These are phyloP conservation scores for Rosa hybrid DNA, from an alignment of 331 rosid genomes.

Conservation along the genomic window DNA sequence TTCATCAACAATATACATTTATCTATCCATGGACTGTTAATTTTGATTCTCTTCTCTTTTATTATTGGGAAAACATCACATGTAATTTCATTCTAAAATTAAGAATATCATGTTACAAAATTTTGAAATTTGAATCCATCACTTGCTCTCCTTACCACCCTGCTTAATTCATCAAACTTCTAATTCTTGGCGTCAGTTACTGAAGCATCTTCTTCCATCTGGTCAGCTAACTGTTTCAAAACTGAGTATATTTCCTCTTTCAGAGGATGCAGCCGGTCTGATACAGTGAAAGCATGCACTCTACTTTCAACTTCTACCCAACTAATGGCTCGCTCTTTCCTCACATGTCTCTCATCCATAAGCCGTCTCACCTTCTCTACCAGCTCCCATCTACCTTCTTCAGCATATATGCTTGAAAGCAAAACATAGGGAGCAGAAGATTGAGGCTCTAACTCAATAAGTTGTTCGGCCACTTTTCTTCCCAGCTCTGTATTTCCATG, in stretches of 20 bases:
- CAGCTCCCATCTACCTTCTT: neutral
- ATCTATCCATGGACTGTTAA: no score
- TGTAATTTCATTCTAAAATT: no score
- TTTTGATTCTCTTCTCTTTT: no score
- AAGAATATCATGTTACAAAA: neutral
- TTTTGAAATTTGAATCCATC: neutral
- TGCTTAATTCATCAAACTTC: conserved; percentile 25
- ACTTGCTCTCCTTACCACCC: conserved; percentile 20
- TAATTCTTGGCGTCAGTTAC: conserved; percentile 32
- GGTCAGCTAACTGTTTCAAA: conserved; percentile 53
- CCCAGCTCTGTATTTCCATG: conserved; percentile 51
- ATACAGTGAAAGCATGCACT: conserved; percentile 52
- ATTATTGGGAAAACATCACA: no score
- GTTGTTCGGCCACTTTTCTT: conserved; percentile 57
- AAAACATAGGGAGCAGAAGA: conserved; percentile 52
- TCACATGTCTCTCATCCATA: conserved; percentile 51
- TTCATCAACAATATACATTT: no score
- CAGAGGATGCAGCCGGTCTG: conserved; percentile 55
- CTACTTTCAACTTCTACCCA: conserved; percentile 59
- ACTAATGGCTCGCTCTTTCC: conserved; percentile 50
- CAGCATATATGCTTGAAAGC: conserved; percentile 63
- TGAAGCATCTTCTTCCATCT: conserved; percentile 39
- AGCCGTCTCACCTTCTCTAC: neutral
- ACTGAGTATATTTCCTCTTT: conserved; percentile 54
- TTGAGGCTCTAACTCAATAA: conserved; percentile 56